phyloP scores from a whole-genome alignment of 108 stramenopile genomes.

The Discostella stelligeroides region DNA sequence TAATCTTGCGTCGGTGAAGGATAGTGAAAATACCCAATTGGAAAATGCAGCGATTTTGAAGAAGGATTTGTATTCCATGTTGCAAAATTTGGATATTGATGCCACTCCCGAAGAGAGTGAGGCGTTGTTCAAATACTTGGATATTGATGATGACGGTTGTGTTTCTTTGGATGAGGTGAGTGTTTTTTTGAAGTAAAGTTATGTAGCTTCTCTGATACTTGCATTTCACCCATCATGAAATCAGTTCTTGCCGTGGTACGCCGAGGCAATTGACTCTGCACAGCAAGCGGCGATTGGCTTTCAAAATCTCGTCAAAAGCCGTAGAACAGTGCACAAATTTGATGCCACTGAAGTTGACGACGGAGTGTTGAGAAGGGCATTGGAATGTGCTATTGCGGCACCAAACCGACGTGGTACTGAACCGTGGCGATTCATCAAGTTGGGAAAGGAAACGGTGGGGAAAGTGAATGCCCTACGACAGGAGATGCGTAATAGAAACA shows the following conservation, averaged over 20 bases:
- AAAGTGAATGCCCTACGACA: conserved; percentile 54
- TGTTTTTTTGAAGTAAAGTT: background rate
- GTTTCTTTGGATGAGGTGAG: conserved; percentile 55
- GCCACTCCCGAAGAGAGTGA: conserved; percentile 57
- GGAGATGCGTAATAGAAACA: conserved; percentile 8
- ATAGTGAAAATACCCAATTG: conserved; percentile 17
- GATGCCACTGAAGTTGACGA: conserved; percentile 68
- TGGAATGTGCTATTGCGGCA: conserved; percentile 75
- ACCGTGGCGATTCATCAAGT: conserved; percentile 71
- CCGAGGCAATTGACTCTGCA: conserved; percentile 60
- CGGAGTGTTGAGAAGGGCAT: conserved; percentile 58
- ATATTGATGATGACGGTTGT: conserved; percentile 52
- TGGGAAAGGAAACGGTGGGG: conserved; percentile 62
- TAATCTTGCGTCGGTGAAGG: conserved; percentile 19
- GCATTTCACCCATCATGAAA: background rate
- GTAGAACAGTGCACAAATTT: conserved; percentile 66
- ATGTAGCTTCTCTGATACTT: background rate
- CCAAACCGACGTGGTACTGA: conserved; percentile 66
- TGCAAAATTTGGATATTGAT: conserved; percentile 58
- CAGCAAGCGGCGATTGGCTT: conserved; percentile 48
- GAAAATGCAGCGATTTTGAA: conserved; percentile 37
- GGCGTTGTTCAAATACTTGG: conserved; percentile 63
- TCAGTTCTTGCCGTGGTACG: conserved; percentile 70
- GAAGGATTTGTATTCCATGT: conserved; percentile 46
- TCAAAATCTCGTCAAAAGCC: conserved; percentile 56